Base-by-base conservation (phyloP, 768 basidiomycete genomes). In the Suillus tomentosus region DNA sequence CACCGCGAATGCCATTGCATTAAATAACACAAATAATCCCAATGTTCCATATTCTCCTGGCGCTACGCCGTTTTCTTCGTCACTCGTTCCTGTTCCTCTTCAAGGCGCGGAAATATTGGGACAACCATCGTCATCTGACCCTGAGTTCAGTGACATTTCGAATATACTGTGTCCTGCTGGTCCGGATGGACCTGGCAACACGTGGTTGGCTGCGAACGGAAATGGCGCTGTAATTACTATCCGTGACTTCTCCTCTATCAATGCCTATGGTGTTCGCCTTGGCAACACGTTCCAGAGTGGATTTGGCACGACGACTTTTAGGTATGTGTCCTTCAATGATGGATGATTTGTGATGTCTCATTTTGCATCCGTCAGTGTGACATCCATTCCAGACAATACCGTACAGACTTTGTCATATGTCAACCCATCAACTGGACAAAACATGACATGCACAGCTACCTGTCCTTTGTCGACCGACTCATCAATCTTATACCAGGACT, bases 401-500 rank as follows among this genome's bases (percentile, higher is more conserved):
- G 85, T 94, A 14, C 89, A 89, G 74, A 83, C 84, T 5, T 79
- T 99, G 66, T 83, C 84, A 37, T 99, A 90, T 72, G 73, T 90
- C 39, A 91, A 99, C 74, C 89, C 92, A 0, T 75, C 79, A 0
- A 91, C 89, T 13, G 87, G 89, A 48, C 80, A 90, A 71, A 93
- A 90, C 68, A 76, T 80, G 67, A 92, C 94, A 0, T 99, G 97
- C 77, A 81, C 87, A 10, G 78, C 83, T 60, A 77, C 81, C 24
- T 99, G 97, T 74, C 94, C 95, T 0, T 81, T 99, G 47, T 86
- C 87, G 5, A 87, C 87, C 53, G 86, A 97, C 73, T 74, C 91
- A 3, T 82, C 86, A 13, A 77, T 98, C 63, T 83, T 86, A 1
- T 99, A 94, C 73, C 95, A 99, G 75, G 97, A 99, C 76, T 99